A percentile compares a stretch with the other conserved stretches of the same genome.
phyloP scores from a whole-genome alignment of 495 filamentous ascomycete genomes.

The Podospora pseudoanserina region DNA sequence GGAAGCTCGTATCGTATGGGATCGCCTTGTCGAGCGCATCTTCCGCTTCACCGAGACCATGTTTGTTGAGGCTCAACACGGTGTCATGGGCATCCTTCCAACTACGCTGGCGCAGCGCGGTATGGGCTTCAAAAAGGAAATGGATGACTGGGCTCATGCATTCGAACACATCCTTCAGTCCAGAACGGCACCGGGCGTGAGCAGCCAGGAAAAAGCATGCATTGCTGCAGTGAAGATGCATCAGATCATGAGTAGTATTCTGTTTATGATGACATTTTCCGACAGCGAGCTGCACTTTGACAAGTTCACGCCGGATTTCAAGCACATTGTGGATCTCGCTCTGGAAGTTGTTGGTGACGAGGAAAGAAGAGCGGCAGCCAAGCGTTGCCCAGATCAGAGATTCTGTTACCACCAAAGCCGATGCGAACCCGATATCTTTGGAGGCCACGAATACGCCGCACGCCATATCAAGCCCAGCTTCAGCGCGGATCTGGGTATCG shows the following conservation, averaged over 20 bases:
- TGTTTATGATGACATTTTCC: constrained; percentile 54
- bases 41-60: constrained; percentile 53
- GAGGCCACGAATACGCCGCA: constrained; percentile 41
- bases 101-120: constrained; percentile 44
- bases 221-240: constrained; percentile 55
- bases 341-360: constrained; percentile 49
- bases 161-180: constrained; percentile 49
- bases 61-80: constrained; percentile 41
- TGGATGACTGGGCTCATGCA: constrained; percentile 50
- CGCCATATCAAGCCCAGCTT: constrained; percentile 51
- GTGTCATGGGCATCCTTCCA: constrained; percentile 49
- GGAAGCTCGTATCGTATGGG: constrained; percentile 49
- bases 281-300: constrained; percentile 48
- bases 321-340: constrained; percentile 43
- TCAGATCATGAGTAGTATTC: constrained; percentile 49
- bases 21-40: constrained; percentile 48
- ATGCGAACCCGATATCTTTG: constrained; percentile 38
- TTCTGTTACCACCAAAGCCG: constrained; percentile 41
- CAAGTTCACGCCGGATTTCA: constrained; percentile 38
- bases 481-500: constrained; percentile 53
- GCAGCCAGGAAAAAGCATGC: constrained; percentile 51
- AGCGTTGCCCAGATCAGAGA: constrained; percentile 41
- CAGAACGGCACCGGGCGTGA: constrained; percentile 45
- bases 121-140: constrained; percentile 38
- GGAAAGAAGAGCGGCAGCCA: constrained; percentile 43